phyloP scores from a whole-genome alignment of 257 asterid species.

The Ballota nigra region DNA sequence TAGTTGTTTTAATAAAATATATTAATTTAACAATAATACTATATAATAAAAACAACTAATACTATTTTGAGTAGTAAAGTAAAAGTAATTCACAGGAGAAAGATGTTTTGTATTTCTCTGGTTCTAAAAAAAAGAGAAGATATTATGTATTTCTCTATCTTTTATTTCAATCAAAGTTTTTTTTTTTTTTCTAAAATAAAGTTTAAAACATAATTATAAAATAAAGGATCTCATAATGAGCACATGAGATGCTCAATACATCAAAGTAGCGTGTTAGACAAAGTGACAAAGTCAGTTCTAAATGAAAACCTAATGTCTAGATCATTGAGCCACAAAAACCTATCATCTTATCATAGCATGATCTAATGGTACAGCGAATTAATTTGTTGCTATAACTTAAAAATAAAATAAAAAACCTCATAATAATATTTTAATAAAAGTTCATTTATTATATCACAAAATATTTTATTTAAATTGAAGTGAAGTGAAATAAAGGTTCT shows the following conservation, averaged over 20 bases:
- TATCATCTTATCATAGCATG: not conserved
- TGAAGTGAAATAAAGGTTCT: not conserved
- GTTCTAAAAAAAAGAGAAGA: no score
- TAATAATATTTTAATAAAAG: not conserved
- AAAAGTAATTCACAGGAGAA: no score
- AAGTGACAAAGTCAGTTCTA: not conserved
- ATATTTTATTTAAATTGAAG: not conserved
- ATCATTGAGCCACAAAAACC: not conserved
- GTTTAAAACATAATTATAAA: not conserved
- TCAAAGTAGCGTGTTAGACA: not conserved
- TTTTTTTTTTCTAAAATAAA: no score
- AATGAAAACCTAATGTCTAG: not conserved
- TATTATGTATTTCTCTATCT: not conserved
- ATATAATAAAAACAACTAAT: no score
- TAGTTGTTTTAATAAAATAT: no score
- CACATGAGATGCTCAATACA: not conserved
- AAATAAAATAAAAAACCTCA: not conserved
- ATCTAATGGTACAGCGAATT: not conserved
- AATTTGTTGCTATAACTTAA: not conserved
- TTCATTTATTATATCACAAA: not conserved
- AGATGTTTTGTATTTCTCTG: no score
- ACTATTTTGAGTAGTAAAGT: no score
- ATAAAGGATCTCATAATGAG: not conserved
- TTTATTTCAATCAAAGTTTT: not conserved
- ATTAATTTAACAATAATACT: no score